Evolutionary conservation across 2,329 filamentous ascomycete genomes (phyloP).

Genomic region (Dactylellina cionopaga): DNA sequence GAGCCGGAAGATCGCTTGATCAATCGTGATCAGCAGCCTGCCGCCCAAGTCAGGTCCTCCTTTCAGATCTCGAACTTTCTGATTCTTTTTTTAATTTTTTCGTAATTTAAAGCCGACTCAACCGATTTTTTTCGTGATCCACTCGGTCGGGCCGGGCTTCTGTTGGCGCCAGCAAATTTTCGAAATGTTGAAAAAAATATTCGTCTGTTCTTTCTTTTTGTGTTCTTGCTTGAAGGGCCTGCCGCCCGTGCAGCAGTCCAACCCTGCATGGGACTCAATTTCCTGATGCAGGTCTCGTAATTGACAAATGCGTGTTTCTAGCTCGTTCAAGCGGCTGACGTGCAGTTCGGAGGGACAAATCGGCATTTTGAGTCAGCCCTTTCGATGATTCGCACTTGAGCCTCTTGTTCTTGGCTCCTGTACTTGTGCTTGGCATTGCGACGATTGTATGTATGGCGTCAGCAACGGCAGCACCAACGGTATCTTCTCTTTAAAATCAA

Average conservation of each 20-base stretch:
- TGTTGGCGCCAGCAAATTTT: too few relatives aligned
- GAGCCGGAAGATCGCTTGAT: not conserved
- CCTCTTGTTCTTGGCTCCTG: conserved; percentile 22
- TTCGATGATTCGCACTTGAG: conserved; percentile 19
- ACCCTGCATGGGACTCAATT: conserved; percentile 43
- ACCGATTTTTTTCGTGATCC: not conserved
- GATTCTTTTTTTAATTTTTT: too few relatives aligned
- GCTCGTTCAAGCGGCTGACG: conserved; percentile 39
- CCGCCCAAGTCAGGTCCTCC: not conserved
- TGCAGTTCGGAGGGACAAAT: too few relatives aligned
- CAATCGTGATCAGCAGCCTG: not conserved
- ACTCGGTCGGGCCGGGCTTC: too few relatives aligned
- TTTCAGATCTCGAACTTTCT: too few relatives aligned
- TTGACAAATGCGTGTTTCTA: conserved; percentile 39
- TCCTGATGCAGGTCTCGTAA: conserved; percentile 45
- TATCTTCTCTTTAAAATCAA: not conserved
- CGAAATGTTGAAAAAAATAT: too few relatives aligned
- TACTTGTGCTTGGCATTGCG: too few relatives aligned
- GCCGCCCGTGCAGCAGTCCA: conserved; percentile 21
- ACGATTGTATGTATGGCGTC: too few relatives aligned
- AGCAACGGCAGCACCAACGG: not conserved
- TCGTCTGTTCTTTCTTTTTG: too few relatives aligned
- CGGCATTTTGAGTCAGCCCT: conserved; percentile 8
- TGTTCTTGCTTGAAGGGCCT: not conserved
- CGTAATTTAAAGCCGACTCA: not conserved